Evolutionary conservation across 2,329 filamentous ascomycete species (phyloP).

Genomic region (Gnomoniopsis sp.): DNA sequence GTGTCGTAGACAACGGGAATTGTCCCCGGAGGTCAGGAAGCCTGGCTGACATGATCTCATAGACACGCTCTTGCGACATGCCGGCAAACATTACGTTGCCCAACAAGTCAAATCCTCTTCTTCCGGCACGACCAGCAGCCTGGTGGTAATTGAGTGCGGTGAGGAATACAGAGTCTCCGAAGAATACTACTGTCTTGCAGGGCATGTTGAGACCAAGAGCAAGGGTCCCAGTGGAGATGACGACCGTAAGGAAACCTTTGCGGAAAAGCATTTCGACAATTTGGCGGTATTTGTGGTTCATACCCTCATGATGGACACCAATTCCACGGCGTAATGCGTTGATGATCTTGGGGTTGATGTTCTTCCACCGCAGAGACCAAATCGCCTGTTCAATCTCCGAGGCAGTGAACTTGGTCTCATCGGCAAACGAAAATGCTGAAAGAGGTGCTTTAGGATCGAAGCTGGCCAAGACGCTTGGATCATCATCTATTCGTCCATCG

Average conservation of each 20-base stretch:
- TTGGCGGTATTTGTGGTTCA: constrained; percentile 76
- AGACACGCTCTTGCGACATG: constrained; percentile 57
- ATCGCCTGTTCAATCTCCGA: constrained; percentile 58
- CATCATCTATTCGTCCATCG: constrained; percentile 46
- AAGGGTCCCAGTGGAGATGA: constrained; percentile 73
- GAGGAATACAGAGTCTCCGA: constrained; percentile 68
- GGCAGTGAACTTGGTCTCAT: constrained; percentile 53
- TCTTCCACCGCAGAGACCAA: constrained; percentile 45
- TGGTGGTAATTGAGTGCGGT: constrained; percentile 76
- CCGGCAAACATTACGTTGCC: constrained; percentile 79
- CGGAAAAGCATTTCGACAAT: constrained; percentile 72
- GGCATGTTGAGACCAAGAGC: constrained; percentile 81
- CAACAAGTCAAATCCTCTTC: constrained; percentile 75
- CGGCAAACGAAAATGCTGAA: constrained; percentile 63
- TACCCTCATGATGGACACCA: constrained; percentile 74
- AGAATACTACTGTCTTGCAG: constrained; percentile 77
- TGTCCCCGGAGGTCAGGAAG: constrained; percentile 73
- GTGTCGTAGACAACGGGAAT: constrained; percentile 71
- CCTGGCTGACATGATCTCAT: constrained; percentile 68
- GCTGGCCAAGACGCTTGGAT: constrained; percentile 54
- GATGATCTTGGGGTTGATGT: constrained; percentile 51
- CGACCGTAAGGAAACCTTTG: constrained; percentile 65
- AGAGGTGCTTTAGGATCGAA: constrained; percentile 67
- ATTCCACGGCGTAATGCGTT: constrained; percentile 63
- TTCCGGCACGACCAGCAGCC: constrained; percentile 72